Base-by-base conservation (phyloP, 192 early-diverging fungal genomes). In the Gaertneriomyces semiglobifer region DNA sequence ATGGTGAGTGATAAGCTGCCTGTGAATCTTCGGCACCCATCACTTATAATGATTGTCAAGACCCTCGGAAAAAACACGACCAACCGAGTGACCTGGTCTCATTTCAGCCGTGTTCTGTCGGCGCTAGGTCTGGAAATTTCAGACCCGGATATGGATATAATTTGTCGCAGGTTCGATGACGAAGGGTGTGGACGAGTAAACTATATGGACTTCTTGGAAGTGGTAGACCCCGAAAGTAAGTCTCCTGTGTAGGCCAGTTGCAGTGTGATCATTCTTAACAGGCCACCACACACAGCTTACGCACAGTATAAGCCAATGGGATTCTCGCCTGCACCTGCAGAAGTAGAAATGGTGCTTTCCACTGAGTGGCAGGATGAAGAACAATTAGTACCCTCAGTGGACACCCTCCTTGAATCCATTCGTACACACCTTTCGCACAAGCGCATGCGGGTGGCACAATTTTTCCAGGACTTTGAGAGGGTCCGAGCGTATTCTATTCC, bases 401-500 rank as follows among this genome's bases (percentile, higher is more conserved):
- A 57, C 18, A 4, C 19, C 16, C 63, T 82, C 39, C 53, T 83
- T 55, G 53, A 69, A 3, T 58, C 38, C 7, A 43, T 84, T 39
- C 55, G 71, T 10, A 51, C 63, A 51, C 70, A 80, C 53, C 71
- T 74, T 9, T 60, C 51, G 4, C 68, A 69, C 4, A 66, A 81
- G 20, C 74, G 84, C n/a, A 74, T 81, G 58, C 71, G 79, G 14
- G 76, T 85, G 10, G 59, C 72, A 16, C 81, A 85, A 60, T 84
- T 79, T 62, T 84, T 85, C 71, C 62, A 66, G 10, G 81, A 85
- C 70, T 79, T 80, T 66, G 84, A 85, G 66, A 81, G 79, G 48
- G 72, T 81, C n/a, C 47, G 81, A 12, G 65, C 68, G 19, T 82
- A 82, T 63, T 69, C 69, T 9, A 81, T 85, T 42, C 69, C 76